Evolutionary conservation across 208 protist genomes (phyloP).

Genomic region (Angomonas desouzai): DNA sequence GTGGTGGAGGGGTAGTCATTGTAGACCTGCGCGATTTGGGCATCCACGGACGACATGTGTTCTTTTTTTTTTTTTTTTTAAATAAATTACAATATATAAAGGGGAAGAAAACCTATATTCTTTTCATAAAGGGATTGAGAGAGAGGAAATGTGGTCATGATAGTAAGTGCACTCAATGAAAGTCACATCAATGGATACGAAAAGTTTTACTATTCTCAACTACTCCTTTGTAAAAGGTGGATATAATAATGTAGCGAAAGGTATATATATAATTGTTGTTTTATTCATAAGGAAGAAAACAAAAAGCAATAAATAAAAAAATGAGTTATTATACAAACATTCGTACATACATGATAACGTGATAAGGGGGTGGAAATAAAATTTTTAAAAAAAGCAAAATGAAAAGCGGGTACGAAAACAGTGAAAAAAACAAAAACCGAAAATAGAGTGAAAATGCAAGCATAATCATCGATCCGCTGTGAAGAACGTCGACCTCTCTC

Average conservation of each 20-base stretch:
- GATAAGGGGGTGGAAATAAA: no score
- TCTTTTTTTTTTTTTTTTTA: neutral
- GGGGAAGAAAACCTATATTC: neutral
- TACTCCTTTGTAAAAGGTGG: neutral
- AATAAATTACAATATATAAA: slow-evolving; percentile 1
- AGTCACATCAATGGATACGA: no score
- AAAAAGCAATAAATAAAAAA: slow-evolving; percentile 8
- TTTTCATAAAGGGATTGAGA: neutral
- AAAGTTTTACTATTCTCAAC: no score
- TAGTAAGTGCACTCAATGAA: no score
- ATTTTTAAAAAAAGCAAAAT: slow-evolving; percentile 1
- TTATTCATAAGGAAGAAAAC: no score
- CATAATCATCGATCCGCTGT: neutral
- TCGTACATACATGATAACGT: no score
- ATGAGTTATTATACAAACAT: no score
- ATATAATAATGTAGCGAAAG: neutral
- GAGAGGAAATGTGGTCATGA: no score
- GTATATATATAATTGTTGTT: slow-evolving; percentile 27
- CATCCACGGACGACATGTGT: neutral
- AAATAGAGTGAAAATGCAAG: neutral
- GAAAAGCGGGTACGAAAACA: slow-evolving; percentile 11
- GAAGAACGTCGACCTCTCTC: neutral
- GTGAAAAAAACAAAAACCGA: slow-evolving; percentile 8
- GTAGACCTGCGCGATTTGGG: slow-evolving; percentile 20
- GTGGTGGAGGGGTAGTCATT: slow-evolving; percentile 40